phyloP scores from a whole-genome alignment of 331 rosid genomes.

The Pyracantha coccinea region DNA sequence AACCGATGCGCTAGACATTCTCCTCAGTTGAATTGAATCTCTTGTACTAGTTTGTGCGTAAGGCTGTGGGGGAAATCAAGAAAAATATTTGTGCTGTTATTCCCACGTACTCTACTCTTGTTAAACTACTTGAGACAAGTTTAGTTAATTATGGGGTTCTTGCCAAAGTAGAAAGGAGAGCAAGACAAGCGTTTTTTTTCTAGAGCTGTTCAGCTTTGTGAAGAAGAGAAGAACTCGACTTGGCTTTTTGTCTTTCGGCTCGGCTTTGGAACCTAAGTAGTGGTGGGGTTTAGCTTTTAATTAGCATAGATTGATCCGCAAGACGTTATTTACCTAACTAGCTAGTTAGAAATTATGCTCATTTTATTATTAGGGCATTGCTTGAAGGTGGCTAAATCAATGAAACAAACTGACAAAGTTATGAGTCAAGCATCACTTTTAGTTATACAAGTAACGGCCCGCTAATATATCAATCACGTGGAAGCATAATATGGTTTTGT shows the following conservation, averaged over 20 bases:
- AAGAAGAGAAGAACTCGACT: not conserved
- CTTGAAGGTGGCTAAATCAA: not conserved
- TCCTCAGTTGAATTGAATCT: not conserved
- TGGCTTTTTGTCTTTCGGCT: constrained; percentile 1
- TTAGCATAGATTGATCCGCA: not conserved
- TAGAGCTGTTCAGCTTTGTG: not conserved
- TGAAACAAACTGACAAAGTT: not conserved
- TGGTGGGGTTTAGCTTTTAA: not conserved
- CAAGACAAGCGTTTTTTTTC: not conserved
- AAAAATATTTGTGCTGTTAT: not conserved
- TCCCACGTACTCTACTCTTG: not conserved
- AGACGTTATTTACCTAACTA: constrained; percentile 3
- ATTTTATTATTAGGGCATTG: not conserved
- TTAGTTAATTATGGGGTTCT: not conserved
- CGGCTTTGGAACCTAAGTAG: not conserved
- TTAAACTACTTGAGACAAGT: not conserved
- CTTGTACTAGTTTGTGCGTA: not conserved
- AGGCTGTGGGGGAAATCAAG: constrained; percentile 6
- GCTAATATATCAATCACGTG: not conserved
- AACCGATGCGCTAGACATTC: constrained; percentile 25
- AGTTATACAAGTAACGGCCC: not conserved
- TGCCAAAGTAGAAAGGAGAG: not conserved
- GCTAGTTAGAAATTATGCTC: not conserved
- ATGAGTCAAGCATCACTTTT: constrained; percentile 1
- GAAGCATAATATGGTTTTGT: not conserved